phyloP scores from a whole-genome alignment of 352 stramenopile genomes.

The Globisporangium echinulatum region DNA sequence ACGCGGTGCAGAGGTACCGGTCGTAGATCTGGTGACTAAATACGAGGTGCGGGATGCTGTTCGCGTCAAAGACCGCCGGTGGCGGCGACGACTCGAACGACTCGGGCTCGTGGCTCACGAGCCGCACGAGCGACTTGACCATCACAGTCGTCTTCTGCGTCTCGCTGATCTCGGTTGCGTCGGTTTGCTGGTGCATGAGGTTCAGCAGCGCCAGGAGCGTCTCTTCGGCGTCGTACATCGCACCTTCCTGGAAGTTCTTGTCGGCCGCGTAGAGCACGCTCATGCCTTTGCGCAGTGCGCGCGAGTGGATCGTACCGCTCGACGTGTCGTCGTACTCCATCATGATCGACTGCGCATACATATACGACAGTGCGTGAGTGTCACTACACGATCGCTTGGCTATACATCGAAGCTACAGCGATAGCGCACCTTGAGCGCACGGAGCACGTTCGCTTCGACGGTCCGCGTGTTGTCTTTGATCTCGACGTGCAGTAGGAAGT shows the following conservation, averaged over 20 bases:
- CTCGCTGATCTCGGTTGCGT: constrained; percentile 62
- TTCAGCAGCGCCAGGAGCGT: constrained; percentile 79
- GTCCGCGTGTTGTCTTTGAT: constrained; percentile 69
- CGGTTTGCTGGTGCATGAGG: constrained; percentile 84
- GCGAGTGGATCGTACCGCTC: constrained; percentile 68
- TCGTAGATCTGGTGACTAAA: constrained; percentile 87
- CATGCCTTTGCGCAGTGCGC: constrained; percentile 73
- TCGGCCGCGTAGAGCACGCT: constrained; percentile 78
- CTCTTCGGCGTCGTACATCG: constrained; percentile 86
- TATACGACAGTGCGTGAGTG: neutral
- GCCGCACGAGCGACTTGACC: constrained; percentile 60
- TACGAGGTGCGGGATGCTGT: constrained; percentile 82
- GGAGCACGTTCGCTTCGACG: constrained; percentile 71
- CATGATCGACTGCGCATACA: constrained; percentile 48
- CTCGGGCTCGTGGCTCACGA: constrained; percentile 62
- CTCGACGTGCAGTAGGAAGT: constrained; percentile 80
- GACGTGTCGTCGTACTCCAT: constrained; percentile 81
- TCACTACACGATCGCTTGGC: neutral
- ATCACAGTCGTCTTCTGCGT: constrained; percentile 70
- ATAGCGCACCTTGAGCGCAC: constrained; percentile 41
- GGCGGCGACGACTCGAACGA: constrained; percentile 25
- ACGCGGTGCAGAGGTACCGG: constrained; percentile 59
- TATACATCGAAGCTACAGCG: neutral
- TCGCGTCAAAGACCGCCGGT: constrained; percentile 72
- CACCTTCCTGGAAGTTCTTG: constrained; percentile 82